Conservation (phyloP, 1,139 yeast species). For the Casaregolazyma suthepensis region DNA sequence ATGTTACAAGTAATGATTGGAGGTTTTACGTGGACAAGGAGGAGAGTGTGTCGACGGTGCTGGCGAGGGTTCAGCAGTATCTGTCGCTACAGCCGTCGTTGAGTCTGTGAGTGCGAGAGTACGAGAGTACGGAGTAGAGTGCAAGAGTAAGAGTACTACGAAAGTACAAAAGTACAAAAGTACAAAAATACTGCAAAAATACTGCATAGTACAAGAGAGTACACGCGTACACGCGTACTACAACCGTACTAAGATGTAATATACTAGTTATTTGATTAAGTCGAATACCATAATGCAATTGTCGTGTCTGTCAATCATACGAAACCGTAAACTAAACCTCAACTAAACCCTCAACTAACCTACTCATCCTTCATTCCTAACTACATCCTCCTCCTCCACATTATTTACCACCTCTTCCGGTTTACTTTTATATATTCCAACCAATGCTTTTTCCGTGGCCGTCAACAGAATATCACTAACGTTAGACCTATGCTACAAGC, state of each 20-base stretch:
- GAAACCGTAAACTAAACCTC: background rate
- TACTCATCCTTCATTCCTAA: background rate
- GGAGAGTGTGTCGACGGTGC: background rate
- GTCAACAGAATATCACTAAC: slow-evolving; percentile 16
- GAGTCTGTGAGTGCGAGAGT: background rate
- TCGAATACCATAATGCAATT: too few species aligned
- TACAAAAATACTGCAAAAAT: too few species aligned
- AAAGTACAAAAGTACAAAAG: too few species aligned
- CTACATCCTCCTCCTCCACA: background rate
- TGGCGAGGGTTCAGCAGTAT: background rate
- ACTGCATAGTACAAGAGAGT: too few species aligned
- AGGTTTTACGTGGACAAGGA: slow-evolving; percentile 7
- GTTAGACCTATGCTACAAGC: background rate
- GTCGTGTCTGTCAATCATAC: too few species aligned
- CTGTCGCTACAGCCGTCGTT: background rate
- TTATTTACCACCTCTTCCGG: background rate
- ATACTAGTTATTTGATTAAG: too few species aligned
- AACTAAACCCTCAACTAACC: too few species aligned
- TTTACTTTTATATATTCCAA: slow-evolving; percentile 18
- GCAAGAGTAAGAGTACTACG: too few species aligned
- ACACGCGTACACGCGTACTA: too few species aligned
- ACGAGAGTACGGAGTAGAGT: too few species aligned
- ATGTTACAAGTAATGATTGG: slow-evolving; percentile 12
- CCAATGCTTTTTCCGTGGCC: slow-evolving; percentile 13
- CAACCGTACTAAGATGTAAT: too few species aligned